These are phyloP conservation scores for Torulaspora pretoriensis DNA, from an alignment of 1,139 yeast genomes.

Conservation along the genomic window DNA sequence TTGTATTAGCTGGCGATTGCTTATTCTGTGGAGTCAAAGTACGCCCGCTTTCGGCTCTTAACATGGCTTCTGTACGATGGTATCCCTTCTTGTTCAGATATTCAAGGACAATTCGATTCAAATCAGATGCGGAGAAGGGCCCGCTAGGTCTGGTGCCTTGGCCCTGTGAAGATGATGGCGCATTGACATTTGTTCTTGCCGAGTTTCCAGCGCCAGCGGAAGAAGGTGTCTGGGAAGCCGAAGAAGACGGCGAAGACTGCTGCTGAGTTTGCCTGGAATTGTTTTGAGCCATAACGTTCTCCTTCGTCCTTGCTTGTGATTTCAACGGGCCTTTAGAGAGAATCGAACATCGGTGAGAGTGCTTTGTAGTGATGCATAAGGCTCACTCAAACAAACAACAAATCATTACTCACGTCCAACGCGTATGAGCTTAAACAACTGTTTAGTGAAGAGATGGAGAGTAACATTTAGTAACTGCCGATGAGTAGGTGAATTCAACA, in stretches of 20 bases:
- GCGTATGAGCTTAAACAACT: not conserved
- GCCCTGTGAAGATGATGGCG: constrained; percentile 4
- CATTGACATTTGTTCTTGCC: constrained; percentile 7
- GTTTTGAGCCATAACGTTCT: constrained; percentile 11
- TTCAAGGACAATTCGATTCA: constrained; percentile 86
- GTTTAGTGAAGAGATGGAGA: too few species aligned
- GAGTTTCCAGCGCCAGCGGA: constrained; percentile 9
- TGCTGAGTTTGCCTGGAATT: constrained; percentile 13
- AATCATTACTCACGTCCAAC: not conserved
- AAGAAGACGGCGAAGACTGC: constrained; percentile 8
- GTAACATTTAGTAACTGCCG: too few species aligned
- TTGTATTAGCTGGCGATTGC: constrained; percentile 39
- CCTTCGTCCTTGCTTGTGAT: not conserved
- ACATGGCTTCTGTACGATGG: constrained; percentile 88
- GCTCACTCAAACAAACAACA: not conserved
- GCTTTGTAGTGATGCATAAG: not conserved
- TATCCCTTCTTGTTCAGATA: constrained; percentile 92
- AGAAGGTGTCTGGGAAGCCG: constrained; percentile 10
- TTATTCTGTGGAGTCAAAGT: constrained; percentile 52
- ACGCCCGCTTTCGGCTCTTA: constrained; percentile 81
- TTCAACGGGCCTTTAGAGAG: not conserved
- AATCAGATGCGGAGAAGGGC: constrained; percentile 64
- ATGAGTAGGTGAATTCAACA: too few species aligned
- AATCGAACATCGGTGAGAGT: not conserved
- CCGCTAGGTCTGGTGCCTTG: constrained; percentile 19